Base-by-base conservation (phyloP, 108 stramenopile genomes). In the Cyclotella distinguenda region DNA sequence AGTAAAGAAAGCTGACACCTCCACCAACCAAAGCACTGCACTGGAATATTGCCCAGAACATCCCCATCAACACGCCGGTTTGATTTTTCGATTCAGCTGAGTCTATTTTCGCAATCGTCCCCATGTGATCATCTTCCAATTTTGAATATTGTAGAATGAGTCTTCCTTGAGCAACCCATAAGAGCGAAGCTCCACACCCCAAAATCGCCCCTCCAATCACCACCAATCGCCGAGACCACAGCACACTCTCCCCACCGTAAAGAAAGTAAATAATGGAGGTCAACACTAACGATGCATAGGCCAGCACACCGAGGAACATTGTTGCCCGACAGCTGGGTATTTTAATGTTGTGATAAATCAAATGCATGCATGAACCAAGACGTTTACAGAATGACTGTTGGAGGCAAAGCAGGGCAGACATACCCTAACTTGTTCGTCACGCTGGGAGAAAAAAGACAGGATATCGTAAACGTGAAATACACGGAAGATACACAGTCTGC, bases 31-130 rank as follows among this genome's bases (percentile, higher is more conserved):
- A 23, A 0, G 80, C 64, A 34, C 70, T 70, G 38, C 73, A 65
- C 48, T 84, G 74, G 35, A 84, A 84, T 19, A 81, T 66, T 18
- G 66, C 53, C 83, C 80, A 84, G 52, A 84, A 84, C 7, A 81
- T 30, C 3, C 73, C 68, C 63, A 84, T 70, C n/a, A 81, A 56
- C n/a, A 28, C 50, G 28, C 77, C 83, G 40, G 51, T 52, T 47
- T 64, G 65, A 27, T 46, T 54, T 54, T 32, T 65, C 25, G 55
- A 45, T 59, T 64, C 53, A 28, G 36, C 22, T 21, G 40, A n/a
- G 2, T 42, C 25, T 12, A 28, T 31, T 18, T 30, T 5, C 43
- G 30, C 60, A 27, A 18, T 25, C 4, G 18, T 28, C 35, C 8
- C 8, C 31, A 53, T 32, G 0, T 49, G 51, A 0, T 46, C 51